Evolutionary conservation across 1,284 basidiomycete genomes (phyloP), one percentile per base, ranked within the genome.

Genomic region (Trichosporon sp.): DNA sequence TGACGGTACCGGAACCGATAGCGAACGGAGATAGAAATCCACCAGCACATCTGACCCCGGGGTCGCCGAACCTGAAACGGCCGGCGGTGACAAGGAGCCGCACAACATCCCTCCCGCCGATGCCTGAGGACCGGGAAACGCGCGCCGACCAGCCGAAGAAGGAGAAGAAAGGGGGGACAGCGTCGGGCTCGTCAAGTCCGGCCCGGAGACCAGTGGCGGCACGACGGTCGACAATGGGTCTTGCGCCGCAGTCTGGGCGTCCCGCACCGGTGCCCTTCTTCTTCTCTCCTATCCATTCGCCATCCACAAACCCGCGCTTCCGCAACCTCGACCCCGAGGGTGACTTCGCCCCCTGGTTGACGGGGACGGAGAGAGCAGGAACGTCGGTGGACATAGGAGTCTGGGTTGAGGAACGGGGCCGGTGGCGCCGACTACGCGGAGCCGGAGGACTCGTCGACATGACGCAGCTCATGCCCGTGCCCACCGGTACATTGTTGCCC

Each of bases 301-400:
- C 81, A 1, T 82, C 81, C 0, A 81, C 80, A 0, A 72, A 83
- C 66, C 84, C 84, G 1, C 75, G 79, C 6, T 85, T 82, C 70
- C 63, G 76, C 0, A 71, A 74, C 5, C 73, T 85, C 11, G 74
- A 78, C 38, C 46, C 73, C 0, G 59, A 35, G 16, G 76, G 78
- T 8, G 84, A 85, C 69, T 81, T 84, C 68, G 84, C 81, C 0
- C 64, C 76, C 2, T 85, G 84, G 84, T 66, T 83, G 43, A 76
- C 69, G 0, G 74, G 71, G 0, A 70, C 68, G 10, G 77, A 81
- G 46, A 54, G 48, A 2, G 81, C 81, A 0, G 68, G 70, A 11
- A 71, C 74, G 11, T 31, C 26, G 3, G 56, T 84, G 5, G 68
- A 75, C 2, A 66, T 84, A 8, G 77, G 80, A 54, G 75, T 84